These are phyloP conservation scores for Cicer cuneatum DNA, from an alignment of 306 rosid genomes.

Conservation along the genomic window DNA sequence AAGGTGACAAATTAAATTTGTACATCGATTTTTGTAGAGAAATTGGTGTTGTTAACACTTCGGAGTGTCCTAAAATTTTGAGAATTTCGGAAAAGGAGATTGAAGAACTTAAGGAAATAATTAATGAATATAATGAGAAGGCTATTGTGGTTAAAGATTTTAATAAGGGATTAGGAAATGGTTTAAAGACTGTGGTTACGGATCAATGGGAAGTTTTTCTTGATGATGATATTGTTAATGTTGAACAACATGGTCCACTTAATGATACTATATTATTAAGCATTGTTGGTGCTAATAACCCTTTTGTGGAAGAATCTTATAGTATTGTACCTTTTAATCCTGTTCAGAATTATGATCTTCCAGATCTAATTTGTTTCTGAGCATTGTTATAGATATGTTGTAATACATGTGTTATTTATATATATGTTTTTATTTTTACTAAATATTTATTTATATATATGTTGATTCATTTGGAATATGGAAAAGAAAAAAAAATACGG, in stretches of 20 bases:
- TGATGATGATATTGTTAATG: conserved; percentile 46
- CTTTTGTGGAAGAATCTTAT: conserved; percentile 45
- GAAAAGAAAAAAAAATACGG: neutral
- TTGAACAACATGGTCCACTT: too few species aligned
- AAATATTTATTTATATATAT: neutral
- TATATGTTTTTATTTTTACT: too few species aligned
- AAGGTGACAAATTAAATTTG: conserved; percentile 53
- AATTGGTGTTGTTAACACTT: conserved; percentile 55
- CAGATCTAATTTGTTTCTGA: conserved; percentile 70
- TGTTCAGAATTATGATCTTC: conserved; percentile 48
- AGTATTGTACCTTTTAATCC: conserved; percentile 40
- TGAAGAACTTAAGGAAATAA: conserved; percentile 49
- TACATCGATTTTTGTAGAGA: conserved; percentile 58
- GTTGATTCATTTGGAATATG: neutral
- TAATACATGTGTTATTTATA: too few species aligned
- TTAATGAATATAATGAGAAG: conserved; percentile 9
- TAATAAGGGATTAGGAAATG: neutral
- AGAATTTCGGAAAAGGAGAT: conserved; percentile 56
- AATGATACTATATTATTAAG: neutral
- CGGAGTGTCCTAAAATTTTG: conserved; percentile 56
- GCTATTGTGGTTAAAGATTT: conserved; percentile 28
- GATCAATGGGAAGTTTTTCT: conserved; percentile 83
- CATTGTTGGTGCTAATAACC: neutral
- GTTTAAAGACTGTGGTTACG: conserved; percentile 67
- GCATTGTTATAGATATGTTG: neutral